Evolutionary conservation across 2,329 filamentous ascomycete genomes (phyloP).

Genomic region (Nannizziopsis barbatae): DNA sequence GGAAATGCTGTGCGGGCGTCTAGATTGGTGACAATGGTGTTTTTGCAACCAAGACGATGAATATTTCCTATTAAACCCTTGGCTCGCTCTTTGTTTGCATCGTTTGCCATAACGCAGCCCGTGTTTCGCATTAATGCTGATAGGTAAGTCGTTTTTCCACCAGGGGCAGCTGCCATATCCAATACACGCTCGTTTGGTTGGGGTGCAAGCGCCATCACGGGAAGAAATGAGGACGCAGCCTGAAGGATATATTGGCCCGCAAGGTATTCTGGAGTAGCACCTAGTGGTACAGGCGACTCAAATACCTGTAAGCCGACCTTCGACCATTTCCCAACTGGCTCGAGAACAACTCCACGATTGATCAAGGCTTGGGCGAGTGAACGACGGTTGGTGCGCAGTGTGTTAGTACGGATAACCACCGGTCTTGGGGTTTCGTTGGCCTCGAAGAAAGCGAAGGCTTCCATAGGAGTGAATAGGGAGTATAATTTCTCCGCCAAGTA

Average conservation of each 20-base stretch:
- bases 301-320: slow-evolving; percentile 97
- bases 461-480: slow-evolving; percentile 78
- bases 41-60: slow-evolving; percentile 83
- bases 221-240: slow-evolving; percentile 90
- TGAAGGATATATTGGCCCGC: slow-evolving; percentile 97
- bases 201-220: slow-evolving; percentile 91
- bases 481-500: slow-evolving; percentile 95
- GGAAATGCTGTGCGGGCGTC: slow-evolving; percentile 82
- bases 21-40: slow-evolving; percentile 91
- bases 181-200: slow-evolving; percentile 86
- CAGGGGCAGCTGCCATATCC: slow-evolving; percentile 89
- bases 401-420: slow-evolving; percentile 94
- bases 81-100: slow-evolving; percentile 82
- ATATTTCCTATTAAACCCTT: slow-evolving; percentile 98
- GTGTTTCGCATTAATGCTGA: slow-evolving; percentile 98
- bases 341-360: slow-evolving; percentile 89
- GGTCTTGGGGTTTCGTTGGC: slow-evolving; percentile 92
- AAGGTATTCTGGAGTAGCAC: slow-evolving; percentile 93
- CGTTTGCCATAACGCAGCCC: slow-evolving; percentile 89
- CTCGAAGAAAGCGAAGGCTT: slow-evolving; percentile 97
- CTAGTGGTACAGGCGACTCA: slow-evolving; percentile 73
- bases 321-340: slow-evolving; percentile 96
- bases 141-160: slow-evolving; percentile 92
- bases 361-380: slow-evolving; percentile 89
- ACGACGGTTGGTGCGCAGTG: slow-evolving; percentile 61